Evolutionary conservation across 768 basidiomycete genomes (phyloP), one percentile per base, ranked within the genome.

Genomic region (Tulasnella sp.): DNA sequence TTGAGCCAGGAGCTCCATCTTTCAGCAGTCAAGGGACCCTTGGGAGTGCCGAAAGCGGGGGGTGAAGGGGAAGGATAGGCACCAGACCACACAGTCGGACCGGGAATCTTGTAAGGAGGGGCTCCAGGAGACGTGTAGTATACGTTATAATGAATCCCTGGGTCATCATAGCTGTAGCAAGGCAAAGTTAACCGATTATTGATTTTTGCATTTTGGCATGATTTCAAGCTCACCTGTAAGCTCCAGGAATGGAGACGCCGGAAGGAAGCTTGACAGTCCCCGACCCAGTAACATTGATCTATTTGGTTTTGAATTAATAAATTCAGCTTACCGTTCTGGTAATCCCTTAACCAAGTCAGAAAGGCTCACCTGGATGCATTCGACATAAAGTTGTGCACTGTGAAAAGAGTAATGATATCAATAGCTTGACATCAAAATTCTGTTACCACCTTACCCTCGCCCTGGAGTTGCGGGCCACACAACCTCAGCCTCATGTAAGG

Each of bases 301-400:
- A n/a, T n/a, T n/a, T n/a, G n/a, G n/a, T n/a, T n/a, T n/a, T n/a
- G n/a, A n/a, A n/a, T n/a, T n/a, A n/a, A n/a, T n/a, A n/a, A n/a
- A n/a, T n/a, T n/a, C n/a, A n/a, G n/a, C n/a, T n/a, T n/a, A n/a
- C n/a, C n/a, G n/a, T n/a, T n/a, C n/a, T n/a, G n/a, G n/a, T n/a
- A n/a, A n/a, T n/a, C n/a, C n/a, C n/a, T n/a, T n/a, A n/a, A n/a
- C n/a, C n/a, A n/a, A n/a, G n/a, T n/a, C n/a, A n/a, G n/a, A n/a
- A n/a, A n/a, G n/a, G n/a, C n/a, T n/a, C n/a, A n/a, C n/a, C n/a
- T 51, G 49, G 24, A 51, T 22, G 20, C 49, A 51, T 28, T 40
- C 37, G 29, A 51, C 29, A 31, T 51, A 51, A n/a, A 51, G 40
- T 16, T 51, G 37, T 25, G 37, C 24, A 19, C 49, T 48, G 12